A percentile compares a stretch with the other conserved stretches of the same genome.
These are phyloP conservation scores for Candida corydali DNA, from an alignment of 805 yeast species.

Conservation along the genomic window DNA sequence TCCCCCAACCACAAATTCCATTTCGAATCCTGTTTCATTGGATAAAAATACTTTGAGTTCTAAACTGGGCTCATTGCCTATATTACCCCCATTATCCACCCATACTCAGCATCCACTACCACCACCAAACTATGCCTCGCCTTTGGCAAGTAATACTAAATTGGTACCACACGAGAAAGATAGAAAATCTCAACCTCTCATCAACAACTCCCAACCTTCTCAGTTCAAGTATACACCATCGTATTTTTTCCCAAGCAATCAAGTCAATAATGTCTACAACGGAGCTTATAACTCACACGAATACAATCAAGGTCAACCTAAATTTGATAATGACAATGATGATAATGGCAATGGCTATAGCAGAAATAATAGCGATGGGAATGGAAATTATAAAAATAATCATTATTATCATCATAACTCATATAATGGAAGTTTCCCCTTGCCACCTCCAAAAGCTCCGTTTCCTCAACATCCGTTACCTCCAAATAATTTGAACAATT, in stretches of 20 bases:
- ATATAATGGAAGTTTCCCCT: constrained; percentile 1
- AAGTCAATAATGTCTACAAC: constrained; percentile 1
- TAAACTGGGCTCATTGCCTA: neutral
- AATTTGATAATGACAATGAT: too few relatives aligned
- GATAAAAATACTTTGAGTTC: neutral
- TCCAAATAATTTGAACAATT: neutral
- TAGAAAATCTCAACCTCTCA: neutral
- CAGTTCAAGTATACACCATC: constrained; percentile 4
- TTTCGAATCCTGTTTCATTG: neutral
- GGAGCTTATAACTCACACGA: neutral
- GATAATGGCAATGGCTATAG: neutral
- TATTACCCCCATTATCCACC: neutral
- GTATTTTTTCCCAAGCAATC: constrained; percentile 4
- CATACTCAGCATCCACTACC: neutral
- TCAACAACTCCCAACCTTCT: neutral
- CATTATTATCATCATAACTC: neutral
- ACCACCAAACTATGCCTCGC: neutral
- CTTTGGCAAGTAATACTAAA: neutral
- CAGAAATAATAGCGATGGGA: neutral
- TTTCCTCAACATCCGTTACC: constrained; percentile 5
- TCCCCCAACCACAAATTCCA: neutral
- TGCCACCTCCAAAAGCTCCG: constrained; percentile 5
- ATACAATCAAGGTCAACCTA: too few relatives aligned
- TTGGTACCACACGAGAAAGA: too few relatives aligned
- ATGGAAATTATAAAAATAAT: neutral